Percentiles rank a stretch among this genome's conserved stretches.
These are phyloP conservation scores for Hyaloscypha variabilis DNA, from an alignment of 495 filamentous ascomycete genomes.

Conservation along the genomic window DNA sequence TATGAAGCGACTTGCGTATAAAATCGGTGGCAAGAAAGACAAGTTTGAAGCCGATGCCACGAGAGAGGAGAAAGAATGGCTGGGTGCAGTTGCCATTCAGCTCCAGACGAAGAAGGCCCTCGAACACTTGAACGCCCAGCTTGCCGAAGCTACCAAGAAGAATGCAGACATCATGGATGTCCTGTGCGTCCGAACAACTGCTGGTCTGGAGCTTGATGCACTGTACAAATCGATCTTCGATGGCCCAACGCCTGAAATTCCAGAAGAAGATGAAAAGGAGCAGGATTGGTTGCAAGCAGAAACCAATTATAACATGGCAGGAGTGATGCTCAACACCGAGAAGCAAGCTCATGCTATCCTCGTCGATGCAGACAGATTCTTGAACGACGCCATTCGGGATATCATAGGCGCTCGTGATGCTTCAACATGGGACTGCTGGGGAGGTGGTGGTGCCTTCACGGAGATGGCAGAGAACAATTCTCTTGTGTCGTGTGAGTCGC, in stretches of 20 bases:
- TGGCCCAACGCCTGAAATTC: slow-evolving; percentile 47
- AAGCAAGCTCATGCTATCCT: slow-evolving; percentile 34
- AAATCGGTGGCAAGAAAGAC: slow-evolving; percentile 42
- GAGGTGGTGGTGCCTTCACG: slow-evolving; percentile 28
- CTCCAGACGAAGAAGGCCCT: slow-evolving; percentile 40
- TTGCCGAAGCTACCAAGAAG: slow-evolving; percentile 32
- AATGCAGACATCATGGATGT: slow-evolving; percentile 33
- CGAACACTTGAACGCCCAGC: slow-evolving; percentile 32
- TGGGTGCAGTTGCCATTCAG: slow-evolving; percentile 45
- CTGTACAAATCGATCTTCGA: slow-evolving; percentile 48
- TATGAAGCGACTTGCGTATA: slow-evolving; percentile 47
- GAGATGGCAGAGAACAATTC: slow-evolving; percentile 46
- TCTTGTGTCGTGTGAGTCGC: slow-evolving; percentile 36
- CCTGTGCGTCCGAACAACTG: slow-evolving; percentile 34
- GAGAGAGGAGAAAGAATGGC: slow-evolving; percentile 53
- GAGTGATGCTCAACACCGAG: slow-evolving; percentile 32
- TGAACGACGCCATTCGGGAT: slow-evolving; percentile 17
- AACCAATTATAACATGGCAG: slow-evolving; percentile 25
- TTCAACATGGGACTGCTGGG: slow-evolving; percentile 36
- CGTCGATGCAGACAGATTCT: slow-evolving; percentile 16
- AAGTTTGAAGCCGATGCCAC: slow-evolving; percentile 43
- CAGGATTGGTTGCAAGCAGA: slow-evolving; percentile 30
- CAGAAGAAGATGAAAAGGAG: slow-evolving; percentile 49
- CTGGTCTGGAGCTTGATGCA: slow-evolving; percentile 41
- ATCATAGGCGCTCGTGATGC: slow-evolving; percentile 34